Evolutionary conservation across 345 rosid species (phyloP).

Genomic region (Hirschfeldia incana): DNA sequence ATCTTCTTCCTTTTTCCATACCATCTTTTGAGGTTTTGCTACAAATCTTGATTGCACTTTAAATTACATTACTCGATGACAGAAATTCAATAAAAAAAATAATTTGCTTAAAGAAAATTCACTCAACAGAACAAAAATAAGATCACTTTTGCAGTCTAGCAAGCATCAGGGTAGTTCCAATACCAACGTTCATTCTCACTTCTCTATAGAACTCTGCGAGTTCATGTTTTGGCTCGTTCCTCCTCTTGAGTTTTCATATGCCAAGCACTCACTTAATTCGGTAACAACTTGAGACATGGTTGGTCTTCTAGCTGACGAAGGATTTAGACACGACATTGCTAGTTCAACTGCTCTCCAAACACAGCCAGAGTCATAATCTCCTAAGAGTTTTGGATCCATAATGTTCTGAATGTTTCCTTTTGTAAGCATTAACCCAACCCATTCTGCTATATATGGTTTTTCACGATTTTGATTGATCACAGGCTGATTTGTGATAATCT

Average conservation of each 20-base stretch:
- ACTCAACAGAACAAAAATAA: conserved; percentile 19
- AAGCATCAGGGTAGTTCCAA: conserved; percentile 29
- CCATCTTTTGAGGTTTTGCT: neutral
- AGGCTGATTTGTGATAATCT: conserved; percentile 45
- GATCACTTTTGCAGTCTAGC: conserved; percentile 1
- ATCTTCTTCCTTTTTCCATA: too few species aligned
- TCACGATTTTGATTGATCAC: conserved; percentile 33
- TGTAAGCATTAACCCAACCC: conserved; percentile 39
- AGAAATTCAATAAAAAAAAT: neutral
- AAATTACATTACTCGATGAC: conserved; percentile 9
- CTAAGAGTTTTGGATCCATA: conserved; percentile 44
- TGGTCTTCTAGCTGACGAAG: conserved; percentile 38
- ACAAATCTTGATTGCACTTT: neutral
- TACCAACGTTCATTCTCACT: conserved; percentile 19
- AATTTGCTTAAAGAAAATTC: neutral
- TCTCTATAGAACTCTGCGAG: conserved; percentile 19
- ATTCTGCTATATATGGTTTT: conserved; percentile 36
- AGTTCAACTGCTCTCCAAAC: conserved; percentile 50
- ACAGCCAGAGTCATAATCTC: conserved; percentile 37
- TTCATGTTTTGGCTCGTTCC: conserved; percentile 27
- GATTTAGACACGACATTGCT: conserved; percentile 49
- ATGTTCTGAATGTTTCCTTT: conserved; percentile 45
- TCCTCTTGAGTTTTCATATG: conserved; percentile 34
- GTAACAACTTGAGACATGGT: conserved; percentile 43
- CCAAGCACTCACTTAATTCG: conserved; percentile 40